Base-by-base conservation (phyloP, 2,329 filamentous ascomycete genomes). In the Orbilia javanica region DNA sequence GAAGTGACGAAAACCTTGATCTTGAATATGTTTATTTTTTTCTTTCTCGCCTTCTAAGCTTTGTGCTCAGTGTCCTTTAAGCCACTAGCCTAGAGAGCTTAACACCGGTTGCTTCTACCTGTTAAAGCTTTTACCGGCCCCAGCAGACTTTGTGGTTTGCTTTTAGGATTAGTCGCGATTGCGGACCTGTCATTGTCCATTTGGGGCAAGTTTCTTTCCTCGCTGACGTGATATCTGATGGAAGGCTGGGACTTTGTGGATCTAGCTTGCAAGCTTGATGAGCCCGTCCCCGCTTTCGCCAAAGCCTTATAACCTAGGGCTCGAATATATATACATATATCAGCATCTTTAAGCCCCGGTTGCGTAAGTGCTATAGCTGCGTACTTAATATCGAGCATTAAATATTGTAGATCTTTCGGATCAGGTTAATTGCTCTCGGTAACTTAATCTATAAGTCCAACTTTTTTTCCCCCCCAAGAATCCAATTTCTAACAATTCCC, bases 91-190 rank as follows among this genome's bases (percentile, higher is more conserved):
- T 18, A 57, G 52, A 57, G 52, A 57, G 52, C 18, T 57, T 57
- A 57, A 57, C n/a, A 57, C 52, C 52, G 52, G 52, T 36, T 57
- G 52, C 29, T 36, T 57, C 52, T 57, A 4, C 52, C 29, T 57
- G n/a, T 36, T 36, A 20, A 11, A 34, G 52, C 4, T 36, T 2
- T 36, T 1, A n/a, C 7, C 22, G 27, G 5, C 29, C 3, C 29
- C 52, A n/a, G 29, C 6, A 29, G 7, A 13, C 29, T 29, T 57
- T 57, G 4, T 20, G 27, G 29, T 13, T 18, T 27, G 27, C 52
- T 55, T 55, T 55, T 6, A 15, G 52, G 10, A 57, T 36, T 34
- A 34, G 52, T 57, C 52, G 52, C 52, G 52, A 57, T 20, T 57
- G 52, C 52, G 52, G 52, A 57, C 52, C 52, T 57, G 52, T 57